phyloP scores from a whole-genome alignment of 169 alveolate species.

The Amoebophrya sp. region DNA sequence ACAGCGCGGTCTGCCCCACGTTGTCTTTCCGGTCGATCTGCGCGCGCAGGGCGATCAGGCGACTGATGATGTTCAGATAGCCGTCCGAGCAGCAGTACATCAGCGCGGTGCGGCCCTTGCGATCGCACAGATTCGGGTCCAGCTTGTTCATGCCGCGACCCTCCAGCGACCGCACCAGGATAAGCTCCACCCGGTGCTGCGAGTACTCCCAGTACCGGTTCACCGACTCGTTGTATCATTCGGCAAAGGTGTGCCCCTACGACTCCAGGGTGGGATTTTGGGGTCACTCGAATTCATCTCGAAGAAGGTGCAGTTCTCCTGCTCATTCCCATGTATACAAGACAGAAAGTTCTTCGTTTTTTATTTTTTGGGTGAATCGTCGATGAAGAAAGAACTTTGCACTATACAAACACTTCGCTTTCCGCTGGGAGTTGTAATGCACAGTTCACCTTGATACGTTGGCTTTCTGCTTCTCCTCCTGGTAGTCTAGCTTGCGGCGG shows the following conservation, averaged over 20 bases:
- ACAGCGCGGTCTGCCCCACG: not conserved
- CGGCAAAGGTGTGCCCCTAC: too few relatives aligned
- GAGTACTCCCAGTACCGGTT: not conserved
- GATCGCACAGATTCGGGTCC: not conserved
- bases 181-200: not conserved
- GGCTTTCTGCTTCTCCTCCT: not conserved
- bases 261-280: too few relatives aligned
- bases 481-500: not conserved
- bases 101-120: not conserved
- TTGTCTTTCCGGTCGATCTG: not conserved
- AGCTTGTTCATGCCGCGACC: not conserved
- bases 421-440: too few relatives aligned
- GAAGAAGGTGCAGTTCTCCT: too few relatives aligned
- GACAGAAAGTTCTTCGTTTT: too few relatives aligned
- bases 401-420: too few relatives aligned
- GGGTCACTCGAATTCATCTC: too few relatives aligned
- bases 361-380: too few relatives aligned
- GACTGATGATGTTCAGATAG: not conserved
- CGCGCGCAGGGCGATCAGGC: not conserved
- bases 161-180: not conserved
- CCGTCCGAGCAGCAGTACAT: not conserved
- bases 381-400: too few relatives aligned
- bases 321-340: too few relatives aligned
- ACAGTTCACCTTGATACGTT: too few relatives aligned
- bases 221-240: too few relatives aligned